Percentiles rank a stretch among this genome's conserved stretches.
Conservation (phyloP, 148 eudicot genomes). For the Diospyros kaki region DNA sequence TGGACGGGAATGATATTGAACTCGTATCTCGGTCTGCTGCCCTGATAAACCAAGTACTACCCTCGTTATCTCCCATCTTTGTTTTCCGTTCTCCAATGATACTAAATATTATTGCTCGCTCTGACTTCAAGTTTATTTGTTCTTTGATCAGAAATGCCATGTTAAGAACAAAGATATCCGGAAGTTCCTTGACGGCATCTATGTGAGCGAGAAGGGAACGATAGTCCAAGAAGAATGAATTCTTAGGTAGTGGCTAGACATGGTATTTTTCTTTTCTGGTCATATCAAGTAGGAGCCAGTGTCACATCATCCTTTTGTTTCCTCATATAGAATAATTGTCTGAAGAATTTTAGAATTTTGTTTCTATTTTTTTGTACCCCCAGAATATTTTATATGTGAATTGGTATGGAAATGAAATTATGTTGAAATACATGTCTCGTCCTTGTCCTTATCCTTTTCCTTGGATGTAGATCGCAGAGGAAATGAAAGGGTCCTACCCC, state of each 20-base stretch:
- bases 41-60: slow-evolving; percentile 45
- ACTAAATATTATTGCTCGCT: not conserved
- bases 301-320: not conserved
- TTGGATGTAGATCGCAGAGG: too few species aligned
- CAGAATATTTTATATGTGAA: too few species aligned
- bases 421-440: too few species aligned
- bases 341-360: too few species aligned
- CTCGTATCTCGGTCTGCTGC: slow-evolving; percentile 49
- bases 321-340: too few species aligned
- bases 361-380: too few species aligned
- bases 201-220: slow-evolving; percentile 46
- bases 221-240: slow-evolving; percentile 35
- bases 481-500: too few species aligned
- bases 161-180: slow-evolving; percentile 52
- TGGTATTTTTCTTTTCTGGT: not conserved
- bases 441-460: too few species aligned
- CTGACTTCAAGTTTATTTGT: not conserved
- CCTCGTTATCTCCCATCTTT: not conserved
- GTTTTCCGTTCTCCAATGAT: not conserved
- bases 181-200: slow-evolving; percentile 54
- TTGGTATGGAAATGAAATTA: too few species aligned
- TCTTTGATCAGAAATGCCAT: slow-evolving; percentile 41
- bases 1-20: slow-evolving; percentile 54
- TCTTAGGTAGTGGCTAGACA: not conserved
- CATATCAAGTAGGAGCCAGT: not conserved